Conservation (phyloP, 1,284 basidiomycete species). For the Cutaneotrichosporon mucoides region DNA sequence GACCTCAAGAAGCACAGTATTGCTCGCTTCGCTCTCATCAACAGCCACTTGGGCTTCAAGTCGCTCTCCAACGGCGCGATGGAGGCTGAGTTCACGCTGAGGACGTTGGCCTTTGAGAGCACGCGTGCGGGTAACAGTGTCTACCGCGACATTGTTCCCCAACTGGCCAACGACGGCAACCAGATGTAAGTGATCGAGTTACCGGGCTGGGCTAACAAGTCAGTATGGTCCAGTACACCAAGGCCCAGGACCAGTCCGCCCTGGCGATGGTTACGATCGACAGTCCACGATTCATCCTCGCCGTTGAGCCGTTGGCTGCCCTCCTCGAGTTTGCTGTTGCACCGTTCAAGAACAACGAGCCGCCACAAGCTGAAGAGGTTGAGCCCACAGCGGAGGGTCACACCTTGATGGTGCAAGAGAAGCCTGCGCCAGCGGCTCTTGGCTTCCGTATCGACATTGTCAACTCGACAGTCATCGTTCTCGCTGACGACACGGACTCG, state of each 20-base stretch:
- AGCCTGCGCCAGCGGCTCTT: constrained; percentile 32
- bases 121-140: constrained; percentile 75
- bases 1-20: constrained; percentile 76
- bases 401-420: constrained; percentile 15
- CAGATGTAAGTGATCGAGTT: constrained; percentile 66
- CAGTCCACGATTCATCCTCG: constrained; percentile 88
- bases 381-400: constrained; percentile 19
- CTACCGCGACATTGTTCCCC: constrained; percentile 94
- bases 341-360: constrained; percentile 51
- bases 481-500: constrained; percentile 76
- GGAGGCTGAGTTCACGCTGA: constrained; percentile 81
- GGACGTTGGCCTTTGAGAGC: constrained; percentile 88
- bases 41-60: constrained; percentile 76
- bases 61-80: constrained; percentile 74
- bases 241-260: constrained; percentile 59
- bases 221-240: constrained; percentile 81
- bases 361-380: constrained; percentile 18
- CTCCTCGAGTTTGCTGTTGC: constrained; percentile 79
- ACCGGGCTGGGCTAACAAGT: no score
- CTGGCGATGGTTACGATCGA: constrained; percentile 85
- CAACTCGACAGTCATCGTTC: constrained; percentile 81
- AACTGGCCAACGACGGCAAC: constrained; percentile 80
- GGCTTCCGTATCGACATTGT: constrained; percentile 83
- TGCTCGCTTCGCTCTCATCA: constrained; percentile 76
- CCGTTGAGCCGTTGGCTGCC: constrained; percentile 87